Evolutionary conservation across 805 yeast genomes (phyloP), one percentile per base, ranked within the genome.

Genomic region (Lipomyces japonicus): DNA sequence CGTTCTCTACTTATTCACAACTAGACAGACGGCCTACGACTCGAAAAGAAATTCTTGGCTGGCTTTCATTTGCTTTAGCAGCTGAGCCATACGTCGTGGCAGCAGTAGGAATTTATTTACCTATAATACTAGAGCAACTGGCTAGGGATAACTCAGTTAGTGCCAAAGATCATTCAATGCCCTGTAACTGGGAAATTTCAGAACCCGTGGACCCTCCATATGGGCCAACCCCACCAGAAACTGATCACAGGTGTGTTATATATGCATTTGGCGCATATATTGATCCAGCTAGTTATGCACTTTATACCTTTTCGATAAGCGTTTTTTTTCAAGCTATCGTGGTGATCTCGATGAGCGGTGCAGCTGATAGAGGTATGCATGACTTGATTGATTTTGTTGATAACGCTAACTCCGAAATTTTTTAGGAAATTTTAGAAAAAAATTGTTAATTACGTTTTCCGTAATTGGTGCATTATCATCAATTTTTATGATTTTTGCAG

Each of bases 51-150:
- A 71, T 82, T 2, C 58, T 72, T 31, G 91, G 90, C 3, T 71
- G 61, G 61, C 80, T 80, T 62, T 69, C 81, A 4, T 82, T 80
- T 57, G 72, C 82, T 2, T 81, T 85, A 76, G 89, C 90, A 0
- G 79, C 86, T 19, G 95, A 85, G 64, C 93, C 93, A 0, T 86
- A 84, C 62, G 75, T 84, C 3, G 93, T 85, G 5, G 80, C 86
- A 35, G 89, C 84, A 1, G 83, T 86, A 4, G 83, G 90, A 0
- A 84, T 91, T 0, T 86, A 83, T 63, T 82, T 85, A 4, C 93
- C 93, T 0, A 66, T 86, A 16, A 65, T 85, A 4, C 67, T 85
- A 26, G 89, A 85, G 54, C 84, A 81, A 59, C 74, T 81, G 52
- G 95, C 90, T 0, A 72, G 89, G 21, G 78, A 76, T 39, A 84